Evolutionary conservation across 2,329 filamentous ascomycete species (phyloP), one percentile per base, ranked within the genome.

Genomic region (Phoma sp.): DNA sequence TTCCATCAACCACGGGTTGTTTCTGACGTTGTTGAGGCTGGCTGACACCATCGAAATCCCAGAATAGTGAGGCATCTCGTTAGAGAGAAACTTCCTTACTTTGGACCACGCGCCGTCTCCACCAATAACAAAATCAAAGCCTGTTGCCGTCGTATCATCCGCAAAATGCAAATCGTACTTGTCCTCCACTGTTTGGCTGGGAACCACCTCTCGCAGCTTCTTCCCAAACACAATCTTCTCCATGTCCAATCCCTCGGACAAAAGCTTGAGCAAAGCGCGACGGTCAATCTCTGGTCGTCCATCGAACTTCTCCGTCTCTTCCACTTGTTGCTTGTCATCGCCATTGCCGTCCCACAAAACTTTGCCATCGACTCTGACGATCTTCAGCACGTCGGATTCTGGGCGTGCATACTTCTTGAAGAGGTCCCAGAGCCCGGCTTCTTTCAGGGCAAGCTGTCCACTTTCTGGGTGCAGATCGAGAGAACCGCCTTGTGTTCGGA

Each of bases 401-500:
- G 81, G 82, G 35, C 83, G 79, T 2, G 81, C 81, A 47, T 80
- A 58, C 56, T 78, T 74, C n/a, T 74, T 61, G 67, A 85, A 86
- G 29, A 80, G 74, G 1, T 81, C 77, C 67, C 75, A 82, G 6
- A 86, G 69, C 0, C 77, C 78, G 4, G 82, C 81, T 51, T 81
- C 78, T 47, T 77, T 78, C 43, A 86, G 65, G 0, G 83, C 83
- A 4, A 75, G 71, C 29, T 85, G 78, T 0, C 84, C 84, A 1
- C 80, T 80, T 3, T 72, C 59, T 0, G 77, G 78, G 58, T 86
- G 83, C 8, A 87, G 70, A 61, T 86, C 84, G 2, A 87, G 77
- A n/a, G 59, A 58, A 2, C 68, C 68, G 35, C 69, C 67, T 57
- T 67, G 58, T 22, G 70, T 63, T 7, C 69, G 85, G 40, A 67